phyloP scores from a whole-genome alignment of 2,329 filamentous ascomycete genomes.

The Monilinia laxa region DNA sequence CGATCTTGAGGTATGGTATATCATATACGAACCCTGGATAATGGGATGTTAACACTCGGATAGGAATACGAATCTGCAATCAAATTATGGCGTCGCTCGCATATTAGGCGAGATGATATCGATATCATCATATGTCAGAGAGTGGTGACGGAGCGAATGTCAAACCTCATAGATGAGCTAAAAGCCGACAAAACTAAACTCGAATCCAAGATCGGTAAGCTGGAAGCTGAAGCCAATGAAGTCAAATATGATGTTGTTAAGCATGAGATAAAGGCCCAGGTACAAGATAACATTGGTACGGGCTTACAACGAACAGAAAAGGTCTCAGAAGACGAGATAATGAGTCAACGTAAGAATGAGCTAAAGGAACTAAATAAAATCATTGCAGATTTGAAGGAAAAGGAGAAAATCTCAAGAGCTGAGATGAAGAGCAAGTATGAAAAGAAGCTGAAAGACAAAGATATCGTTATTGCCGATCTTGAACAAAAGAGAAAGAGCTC shows the following conservation, averaged over 20 bases:
- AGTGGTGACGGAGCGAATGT: background rate
- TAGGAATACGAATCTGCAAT: background rate
- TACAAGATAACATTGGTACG: background rate
- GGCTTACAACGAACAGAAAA: background rate
- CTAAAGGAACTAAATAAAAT: background rate
- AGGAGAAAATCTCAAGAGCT: too few relatives aligned
- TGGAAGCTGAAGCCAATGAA: background rate
- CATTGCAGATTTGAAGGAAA: background rate
- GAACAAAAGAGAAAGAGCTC: background rate
- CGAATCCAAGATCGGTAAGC: background rate
- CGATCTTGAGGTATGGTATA: background rate
- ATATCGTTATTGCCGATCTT: background rate
- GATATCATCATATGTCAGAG: background rate
- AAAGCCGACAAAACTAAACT: background rate
- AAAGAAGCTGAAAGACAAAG: background rate
- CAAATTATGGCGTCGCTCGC: background rate
- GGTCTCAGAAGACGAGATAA: background rate
- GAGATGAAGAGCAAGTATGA: background rate
- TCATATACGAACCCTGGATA: background rate
- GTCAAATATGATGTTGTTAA: background rate
- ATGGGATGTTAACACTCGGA: background rate
- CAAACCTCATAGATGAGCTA: background rate
- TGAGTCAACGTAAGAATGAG: background rate
- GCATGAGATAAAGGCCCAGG: background rate
- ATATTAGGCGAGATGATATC: background rate